Evolutionary conservation across 805 yeast genomes (phyloP), one percentile per base, ranked within the genome.

Genomic region (Hanseniaspora pseudoguilliermondii): DNA sequence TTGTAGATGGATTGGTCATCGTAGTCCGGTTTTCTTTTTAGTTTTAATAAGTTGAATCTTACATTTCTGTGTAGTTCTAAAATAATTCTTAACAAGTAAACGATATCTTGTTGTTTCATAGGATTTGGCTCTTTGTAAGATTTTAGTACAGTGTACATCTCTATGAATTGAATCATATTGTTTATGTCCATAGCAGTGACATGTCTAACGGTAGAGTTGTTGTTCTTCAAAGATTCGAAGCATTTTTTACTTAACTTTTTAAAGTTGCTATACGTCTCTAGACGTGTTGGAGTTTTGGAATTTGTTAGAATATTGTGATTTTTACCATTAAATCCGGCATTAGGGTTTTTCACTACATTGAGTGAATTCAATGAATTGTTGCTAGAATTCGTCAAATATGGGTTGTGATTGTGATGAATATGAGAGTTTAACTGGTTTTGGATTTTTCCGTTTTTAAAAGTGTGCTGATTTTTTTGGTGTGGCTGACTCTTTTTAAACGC

Each of bases 21-120:
- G 60, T 78, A 77, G 64, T 80, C 84, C 15, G 82, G 77, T 61
- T 80, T 80, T 65, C 78, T 78, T 58, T 77, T 73, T 66, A 79
- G 69, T 62, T 79, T 75, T 6, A 81, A 73, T 53, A 78, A 66
- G 62, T 79, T 81, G 40, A 55, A 55, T 49, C 57, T 55, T 20
- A 52, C 55, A 52, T 52, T 52, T 52, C 55, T 52, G 35, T 52
- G 55, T 3, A 52, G 46, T 20, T 52, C 55, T 21, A 52, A 18
- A 15, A 52, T 52, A 6, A 52, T 52, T 52, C 55, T 52, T 25
- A 52, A 38, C 7, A 52, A 18, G 21, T 52, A 52, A 3, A 52
- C 55, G 18, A 52, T 52, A 20, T 52, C 55, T 18, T 52, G 55
- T 41, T 52, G 55, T 21, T 52, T 52, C 18, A 52, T 27, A 7